Base-by-base conservation (phyloP, 2,329 filamentous ascomycete genomes). In the Ascochyta fabae region DNA sequence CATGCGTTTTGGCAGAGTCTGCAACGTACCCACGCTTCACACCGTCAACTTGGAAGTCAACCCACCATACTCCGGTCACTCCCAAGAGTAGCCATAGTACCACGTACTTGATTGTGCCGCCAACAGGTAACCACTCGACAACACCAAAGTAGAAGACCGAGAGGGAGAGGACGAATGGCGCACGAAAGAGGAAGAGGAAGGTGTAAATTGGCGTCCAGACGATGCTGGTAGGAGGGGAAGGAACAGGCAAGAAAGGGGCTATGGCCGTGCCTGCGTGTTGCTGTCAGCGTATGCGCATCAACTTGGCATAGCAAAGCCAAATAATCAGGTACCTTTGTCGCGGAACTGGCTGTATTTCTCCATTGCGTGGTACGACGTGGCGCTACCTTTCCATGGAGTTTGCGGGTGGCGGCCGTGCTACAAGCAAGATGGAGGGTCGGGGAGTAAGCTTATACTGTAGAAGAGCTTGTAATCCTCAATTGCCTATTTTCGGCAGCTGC, bases 11-110 rank as follows among this genome's bases (percentile, higher is more conserved):
- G 29, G 38, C 36, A 13, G 4, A 4, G 22, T 22, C 9, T 41
- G 34, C 23, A 43, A 71, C 81, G 52, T 75, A 93, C 79, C 95
- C 95, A 78, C 92, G 91, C 78, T 91, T 93, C 49, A 99, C 95
- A 55, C 94, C 94, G 74, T 99, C 95, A 63, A 99, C 91, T 76
- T 97, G 94, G n/a, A 99, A 81, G 77, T 99, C 95, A 53, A 97
- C 88, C 94, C 94, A 98, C 92, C 93, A 98, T 54, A 99, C 91
- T 26, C 95, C 94, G 0, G 93, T 92, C 56, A 96, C 89, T 34
- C 87, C 89, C 65, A 99, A 85, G 62, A 98, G 85, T 58, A 87
- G 84, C 94, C 95, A 98, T 48, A 98, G 79, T 44, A 92, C 86
- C 12, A 90, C 86, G 78, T 98, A 98, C 70, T 92, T 92, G 39